Evolutionary conservation across 176 grass and related monocot species (phyloP).

Genomic region (Echinochloa phyllopogon): DNA sequence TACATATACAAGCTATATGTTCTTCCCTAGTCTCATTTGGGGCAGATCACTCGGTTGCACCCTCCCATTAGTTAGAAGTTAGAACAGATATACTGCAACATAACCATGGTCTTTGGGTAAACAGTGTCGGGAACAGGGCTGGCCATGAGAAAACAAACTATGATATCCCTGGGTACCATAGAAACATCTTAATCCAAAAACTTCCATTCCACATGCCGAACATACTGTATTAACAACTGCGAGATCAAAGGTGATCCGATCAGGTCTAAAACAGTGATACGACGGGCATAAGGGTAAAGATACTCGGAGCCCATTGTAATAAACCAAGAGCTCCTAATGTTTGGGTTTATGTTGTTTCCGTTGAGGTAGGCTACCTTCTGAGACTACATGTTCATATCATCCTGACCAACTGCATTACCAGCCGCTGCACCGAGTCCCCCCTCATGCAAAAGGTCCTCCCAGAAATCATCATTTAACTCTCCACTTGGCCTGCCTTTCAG

Average conservation of each 20-base stretch:
- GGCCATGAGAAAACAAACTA: not conserved
- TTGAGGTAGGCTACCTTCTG: slow-evolving; percentile 52
- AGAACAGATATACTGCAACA: slow-evolving; percentile 12
- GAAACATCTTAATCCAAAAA: slow-evolving; percentile 12
- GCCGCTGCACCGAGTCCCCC: slow-evolving; percentile 45
- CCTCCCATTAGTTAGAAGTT: not conserved
- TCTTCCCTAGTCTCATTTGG: not conserved
- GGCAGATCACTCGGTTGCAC: not conserved
- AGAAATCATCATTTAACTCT: slow-evolving; percentile 91
- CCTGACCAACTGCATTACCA: slow-evolving; percentile 29
- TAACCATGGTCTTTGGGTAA: not conserved
- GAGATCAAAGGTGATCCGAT: not conserved
- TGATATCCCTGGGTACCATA: not conserved
- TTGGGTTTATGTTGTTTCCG: slow-evolving; percentile 31
- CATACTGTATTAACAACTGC: not conserved
- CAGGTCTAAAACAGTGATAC: not conserved
- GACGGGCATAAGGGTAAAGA: not conserved
- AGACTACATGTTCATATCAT: slow-evolving; percentile 56
- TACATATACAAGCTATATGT: not conserved
- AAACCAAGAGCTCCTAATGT: not conserved
- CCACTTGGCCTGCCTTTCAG: slow-evolving; percentile 44
- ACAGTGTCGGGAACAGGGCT: not conserved
- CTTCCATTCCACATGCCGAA: not conserved
- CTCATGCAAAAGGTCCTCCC: slow-evolving; percentile 87
- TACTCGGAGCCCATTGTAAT: not conserved